Base-by-base conservation (phyloP, 192 early-diverging fungal genomes). In the Linnemannia hyalina region DNA sequence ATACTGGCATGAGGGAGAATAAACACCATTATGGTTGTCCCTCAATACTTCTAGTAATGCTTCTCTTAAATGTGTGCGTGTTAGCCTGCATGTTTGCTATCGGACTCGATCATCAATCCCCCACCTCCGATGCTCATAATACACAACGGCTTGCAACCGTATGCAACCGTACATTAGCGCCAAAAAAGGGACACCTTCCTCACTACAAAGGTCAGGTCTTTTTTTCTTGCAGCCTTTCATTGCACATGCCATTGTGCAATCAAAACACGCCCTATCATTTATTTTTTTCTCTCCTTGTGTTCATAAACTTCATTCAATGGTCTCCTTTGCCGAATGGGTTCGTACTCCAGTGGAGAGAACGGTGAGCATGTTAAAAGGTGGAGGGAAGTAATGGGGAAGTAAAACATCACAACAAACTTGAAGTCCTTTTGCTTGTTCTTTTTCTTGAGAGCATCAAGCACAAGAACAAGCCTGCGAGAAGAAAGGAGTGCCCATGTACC, bases 391-490 rank as follows among this genome's bases (percentile, higher is more conserved):
- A 29, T 11, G 26, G 9, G 6, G n/a, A 63, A 4, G 11, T 60
- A 29, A 65, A 29, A 65, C n/a, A 65, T 23, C 54, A 26, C 8
- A 60, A 60, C 23, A 22, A 23, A 6, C 23, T 57, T 29, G 60
- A 8, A 26, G n/a, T n/a, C 57, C n/a, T 26, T 10, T 10, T 60
- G 8, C 35, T 35, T 29, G 10, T 10, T 8, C 13, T 29, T 65
- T 65, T 65, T 13, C 29, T 32, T 65, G 60, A 65, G 60, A 65
- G 60, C 60, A 65, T 23, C 55, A 60, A 60, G 55, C 55, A 65
- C 60, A 29, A n/a, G 26, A 2, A 29, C 6, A 29, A 57, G 55
- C 23, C 10, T 10, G 57, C n/a, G 6, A 10, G n/a, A 0, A n/a
- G 55, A 0, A n/a, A 57, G 6, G 7, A 22, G n/a, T 46, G 44